Evolutionary conservation across 495 filamentous ascomycete species (phyloP), one percentile per base, ranked within the genome.

Genomic region (Trichoderma reesei): DNA sequence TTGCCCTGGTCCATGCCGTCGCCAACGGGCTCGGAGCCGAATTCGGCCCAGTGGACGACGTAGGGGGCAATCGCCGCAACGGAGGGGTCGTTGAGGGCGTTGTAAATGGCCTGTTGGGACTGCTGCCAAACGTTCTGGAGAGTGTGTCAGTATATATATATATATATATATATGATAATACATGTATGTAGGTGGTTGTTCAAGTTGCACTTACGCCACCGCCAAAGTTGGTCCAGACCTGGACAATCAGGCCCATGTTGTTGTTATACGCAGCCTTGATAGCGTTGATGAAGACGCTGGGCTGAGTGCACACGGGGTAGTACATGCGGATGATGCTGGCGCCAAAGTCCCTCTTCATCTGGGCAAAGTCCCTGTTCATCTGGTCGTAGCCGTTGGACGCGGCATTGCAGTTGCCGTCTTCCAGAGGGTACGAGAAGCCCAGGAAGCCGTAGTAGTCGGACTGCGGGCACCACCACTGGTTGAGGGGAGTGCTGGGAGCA

Each of bases 1-100:
- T 67, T 62, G 51, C 65, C 67, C 41, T 65, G 65, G 65, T 70
- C 68, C 63, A 67, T 63, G n/a, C 67, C 68, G 41, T 70, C 67
- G 37, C 65, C 65, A 33, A 70, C 64, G n/a, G 68, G 68, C 63
- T 70, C 68, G 3, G 67, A 66, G 18, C 68, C 68, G 62, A 70
- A 69, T 36, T 70, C 68, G 11, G 61, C 63, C 62, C 60, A 67
- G 65, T 70, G 68, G 16, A 70, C 65, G 36, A 70, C 68, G 60
- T 70, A 70, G 16, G 68, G 68, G 18, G 67, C 67, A 62, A 70
- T 66, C 5, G 38, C 56, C 7, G 60, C 41, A 44, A 63, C 69
- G 31, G 48, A 33, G 2, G 63, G 31, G 13, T 64, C 64, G 16
- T 64, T 66, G 31, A 69, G n/a, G 37, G 63, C 68, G 41, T 67